Evolutionary conservation across 2,329 filamentous ascomycete species (phyloP), one percentile per base, ranked within the genome.

Genomic region (Colletotrichum sp.): DNA sequence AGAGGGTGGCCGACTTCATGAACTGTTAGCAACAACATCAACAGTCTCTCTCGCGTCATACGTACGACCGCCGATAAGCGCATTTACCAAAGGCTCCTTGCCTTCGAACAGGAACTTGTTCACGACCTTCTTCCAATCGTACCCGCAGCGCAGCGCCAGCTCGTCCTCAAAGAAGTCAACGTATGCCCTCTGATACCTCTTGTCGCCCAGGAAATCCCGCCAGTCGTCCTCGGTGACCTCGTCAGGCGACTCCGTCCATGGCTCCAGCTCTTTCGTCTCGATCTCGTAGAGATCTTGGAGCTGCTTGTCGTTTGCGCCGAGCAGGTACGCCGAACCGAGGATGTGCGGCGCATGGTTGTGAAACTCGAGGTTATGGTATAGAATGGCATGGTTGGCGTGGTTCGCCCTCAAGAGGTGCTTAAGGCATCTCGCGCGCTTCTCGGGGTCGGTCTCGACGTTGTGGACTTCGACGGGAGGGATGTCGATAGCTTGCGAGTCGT

Each of bases 81-180:
- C 93, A 85, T 98, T 95, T 80, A 98, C 91, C 73, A 99, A 85
- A 6, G 96, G 96, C 82, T 94, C 88, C 67, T 95, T 90, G 39
- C 93, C 94, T 57, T 89, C 85, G 78, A 96, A 95, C 62, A 99
- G 85, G 82, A 94, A 99, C 77, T 96, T 91, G 5, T 92, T 87
- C 10, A 98, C 87, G 4, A 98, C 91, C 69, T 89, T 88, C 81
- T 94, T 95, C 95, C 97, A 98, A 82, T 98, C 91, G 83, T 98
- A 99, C 44, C 92, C 89, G 80, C 93, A 91, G 32, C 88, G 86
- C 84, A 91, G 86, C 5, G 95, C 96, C 34, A 99, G 88, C 81
- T 95, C 92, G 83, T 99, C 97, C 83, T 99, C 97, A 82, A 98
- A 99, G 83, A 97, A 99, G 83, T 99, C 96, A 72, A 99, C 89